Percentiles rank a stretch among this genome's conserved stretches.
Evolutionary conservation across 768 basidiomycete genomes (phyloP).

Genomic region (Asterophora lycoperdoides): DNA sequence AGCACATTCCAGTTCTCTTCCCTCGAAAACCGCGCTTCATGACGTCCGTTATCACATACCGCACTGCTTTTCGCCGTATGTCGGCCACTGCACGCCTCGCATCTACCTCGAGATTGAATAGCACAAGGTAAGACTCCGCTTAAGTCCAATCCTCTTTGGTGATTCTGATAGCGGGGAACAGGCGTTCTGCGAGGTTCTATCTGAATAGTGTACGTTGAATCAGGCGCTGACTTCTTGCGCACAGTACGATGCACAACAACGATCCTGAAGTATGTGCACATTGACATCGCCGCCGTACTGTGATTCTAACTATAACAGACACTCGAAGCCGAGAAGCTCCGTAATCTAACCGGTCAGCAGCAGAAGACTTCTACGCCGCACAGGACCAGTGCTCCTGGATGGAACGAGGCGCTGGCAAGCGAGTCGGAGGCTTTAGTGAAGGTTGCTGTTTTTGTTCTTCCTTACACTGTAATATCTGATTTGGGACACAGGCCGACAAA

Average conservation of each 20-base stretch:
- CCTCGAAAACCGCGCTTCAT: constrained; percentile 4
- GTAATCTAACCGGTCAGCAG: constrained; percentile 42
- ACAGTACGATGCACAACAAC: constrained; percentile 57
- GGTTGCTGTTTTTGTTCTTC: constrained; percentile 27
- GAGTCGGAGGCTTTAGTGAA: constrained; percentile 64
- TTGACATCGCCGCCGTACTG: neutral
- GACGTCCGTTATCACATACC: constrained; percentile 7
- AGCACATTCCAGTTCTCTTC: too few species aligned
- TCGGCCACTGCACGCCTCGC: constrained; percentile 4
- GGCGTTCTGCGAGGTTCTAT: constrained; percentile 21
- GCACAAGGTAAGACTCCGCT: constrained; percentile 26
- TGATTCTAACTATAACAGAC: constrained; percentile 25
- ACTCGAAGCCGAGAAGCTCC: constrained; percentile 49
- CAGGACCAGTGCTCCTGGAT: constrained; percentile 53
- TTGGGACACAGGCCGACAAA: constrained; percentile 37
- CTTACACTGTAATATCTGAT: neutral
- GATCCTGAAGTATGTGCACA: constrained; percentile 41
- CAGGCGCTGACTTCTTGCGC: constrained; percentile 11
- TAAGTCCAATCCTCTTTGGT: neutral
- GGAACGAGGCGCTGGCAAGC: constrained; percentile 66
- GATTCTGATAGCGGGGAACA: constrained; percentile 8
- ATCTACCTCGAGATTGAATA: constrained; percentile 10
- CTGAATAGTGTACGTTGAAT: neutral
- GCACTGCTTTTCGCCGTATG: constrained; percentile 4
- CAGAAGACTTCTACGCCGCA: constrained; percentile 47